Conservation (phyloP, 805 yeast species). For the Ogataea saltuana region DNA sequence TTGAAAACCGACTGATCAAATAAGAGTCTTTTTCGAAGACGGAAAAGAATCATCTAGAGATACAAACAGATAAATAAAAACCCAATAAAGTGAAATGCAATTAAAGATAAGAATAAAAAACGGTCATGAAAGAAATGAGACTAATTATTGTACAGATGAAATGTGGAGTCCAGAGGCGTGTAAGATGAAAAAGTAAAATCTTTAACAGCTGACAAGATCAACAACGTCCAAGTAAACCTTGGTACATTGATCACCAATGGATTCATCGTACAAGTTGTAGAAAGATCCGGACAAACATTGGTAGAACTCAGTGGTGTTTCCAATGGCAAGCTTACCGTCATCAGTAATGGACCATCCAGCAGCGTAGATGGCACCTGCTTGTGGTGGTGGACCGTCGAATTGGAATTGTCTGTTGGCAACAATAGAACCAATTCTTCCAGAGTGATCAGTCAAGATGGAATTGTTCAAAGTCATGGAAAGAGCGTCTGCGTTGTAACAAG, state of each 20-base stretch:
- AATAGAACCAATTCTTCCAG: conserved; percentile 58
- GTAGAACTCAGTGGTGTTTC: conserved; percentile 50
- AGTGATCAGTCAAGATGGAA: conserved; percentile 44
- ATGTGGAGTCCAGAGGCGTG: too few species aligned
- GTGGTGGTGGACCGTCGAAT: conserved; percentile 67
- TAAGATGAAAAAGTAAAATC: conserved; percentile 1
- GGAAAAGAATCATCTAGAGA: conserved; percentile 13
- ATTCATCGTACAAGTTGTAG: conserved; percentile 58
- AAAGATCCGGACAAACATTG: conserved; percentile 57
- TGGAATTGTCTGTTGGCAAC: conserved; percentile 67
- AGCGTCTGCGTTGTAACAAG: conserved; percentile 41
- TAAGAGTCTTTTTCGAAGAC: conserved; percentile 20
- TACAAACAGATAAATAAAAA: conserved; percentile 5
- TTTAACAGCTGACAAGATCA: conserved; percentile 41
- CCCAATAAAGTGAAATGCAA: conserved; percentile 21
- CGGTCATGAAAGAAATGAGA: conserved; percentile 20
- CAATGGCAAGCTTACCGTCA: conserved; percentile 51
- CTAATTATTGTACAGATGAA: conserved; percentile 17
- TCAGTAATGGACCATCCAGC: conserved; percentile 52
- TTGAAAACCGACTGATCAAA: conserved; percentile 2
- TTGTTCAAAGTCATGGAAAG: conserved; percentile 45
- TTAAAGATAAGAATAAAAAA: conserved; percentile 14
- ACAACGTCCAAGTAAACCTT: conserved; percentile 47
- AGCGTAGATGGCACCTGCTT: conserved; percentile 56
- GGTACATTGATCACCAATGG: conserved; percentile 46